These are phyloP conservation scores for Pleomassaria siparia DNA, from an alignment of 2,329 filamentous ascomycete species.

Conservation along the genomic window DNA sequence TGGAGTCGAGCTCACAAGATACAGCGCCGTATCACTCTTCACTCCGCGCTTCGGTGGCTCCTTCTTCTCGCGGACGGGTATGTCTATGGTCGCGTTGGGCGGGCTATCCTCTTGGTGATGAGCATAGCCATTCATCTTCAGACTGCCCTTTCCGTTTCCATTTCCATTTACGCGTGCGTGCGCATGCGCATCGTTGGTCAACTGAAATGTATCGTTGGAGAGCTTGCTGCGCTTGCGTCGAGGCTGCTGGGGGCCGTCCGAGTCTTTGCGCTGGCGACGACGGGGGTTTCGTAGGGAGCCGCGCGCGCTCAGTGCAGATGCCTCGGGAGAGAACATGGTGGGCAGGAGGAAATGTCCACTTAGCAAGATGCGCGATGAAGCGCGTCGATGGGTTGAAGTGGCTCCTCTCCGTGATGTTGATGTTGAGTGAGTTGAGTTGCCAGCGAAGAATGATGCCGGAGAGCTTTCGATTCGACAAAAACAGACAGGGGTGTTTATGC, in stretches of 20 bases:
- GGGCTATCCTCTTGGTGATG: slow-evolving; percentile 31
- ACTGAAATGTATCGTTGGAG: slow-evolving; percentile 44
- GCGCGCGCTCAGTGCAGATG: slow-evolving; percentile 38
- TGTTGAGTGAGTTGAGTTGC: slow-evolving; percentile 18
- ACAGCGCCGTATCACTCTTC: slow-evolving; percentile 68
- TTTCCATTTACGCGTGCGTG: slow-evolving; percentile 26
- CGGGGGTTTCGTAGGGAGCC: slow-evolving; percentile 48
- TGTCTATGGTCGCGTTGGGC: slow-evolving; percentile 38
- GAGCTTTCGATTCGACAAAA: slow-evolving; percentile 5
- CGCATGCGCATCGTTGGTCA: slow-evolving; percentile 24
- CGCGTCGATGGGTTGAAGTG: slow-evolving; percentile 23
- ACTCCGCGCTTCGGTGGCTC: slow-evolving; percentile 53
- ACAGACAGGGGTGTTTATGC: not conserved
- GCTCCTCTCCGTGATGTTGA: slow-evolving; percentile 1
- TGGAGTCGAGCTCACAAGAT: slow-evolving; percentile 58
- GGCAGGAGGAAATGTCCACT: slow-evolving; percentile 10
- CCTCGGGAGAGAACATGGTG: slow-evolving; percentile 45
- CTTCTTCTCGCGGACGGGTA: slow-evolving; percentile 46
- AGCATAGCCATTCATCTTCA: slow-evolving; percentile 35
- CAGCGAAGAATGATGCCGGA: slow-evolving; percentile 14
- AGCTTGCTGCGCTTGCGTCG: slow-evolving; percentile 53
- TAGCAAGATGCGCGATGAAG: slow-evolving; percentile 29
- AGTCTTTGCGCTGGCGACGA: slow-evolving; percentile 49
- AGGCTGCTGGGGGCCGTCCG: slow-evolving; percentile 45
- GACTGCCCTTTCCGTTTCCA: slow-evolving; percentile 25